phyloP scores from a whole-genome alignment of 768 basidiomycete species.

The Crassisporium funariophilum region DNA sequence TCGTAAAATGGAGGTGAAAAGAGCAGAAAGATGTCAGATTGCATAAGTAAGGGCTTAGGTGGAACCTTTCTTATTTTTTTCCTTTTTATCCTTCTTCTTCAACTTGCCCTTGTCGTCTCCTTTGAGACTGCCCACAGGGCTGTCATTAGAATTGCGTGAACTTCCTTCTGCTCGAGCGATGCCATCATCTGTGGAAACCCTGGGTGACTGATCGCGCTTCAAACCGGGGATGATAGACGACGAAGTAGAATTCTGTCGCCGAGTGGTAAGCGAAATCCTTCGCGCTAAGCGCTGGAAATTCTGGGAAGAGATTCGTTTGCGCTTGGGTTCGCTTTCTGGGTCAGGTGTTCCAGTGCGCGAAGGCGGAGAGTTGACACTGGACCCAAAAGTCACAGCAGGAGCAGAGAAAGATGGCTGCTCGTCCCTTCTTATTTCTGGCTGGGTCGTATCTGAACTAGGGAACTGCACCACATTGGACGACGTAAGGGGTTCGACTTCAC shows the following conservation, averaged over 20 bases:
- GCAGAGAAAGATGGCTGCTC: constrained; percentile 26
- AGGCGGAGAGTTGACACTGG: constrained; percentile 58
- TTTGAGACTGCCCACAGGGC: constrained; percentile 55
- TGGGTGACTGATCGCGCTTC: constrained; percentile 50
- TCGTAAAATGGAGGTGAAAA: background rate
- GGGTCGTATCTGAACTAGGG: constrained; percentile 19
- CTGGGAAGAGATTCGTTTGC: constrained; percentile 81
- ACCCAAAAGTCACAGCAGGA: constrained; percentile 68
- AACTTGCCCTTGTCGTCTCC: constrained; percentile 55
- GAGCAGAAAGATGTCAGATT: background rate
- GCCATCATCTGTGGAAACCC: constrained; percentile 48
- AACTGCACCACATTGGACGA: constrained; percentile 18
- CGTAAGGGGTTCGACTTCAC: constrained; percentile 4
- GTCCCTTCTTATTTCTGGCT: constrained; percentile 17
- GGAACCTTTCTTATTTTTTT: constrained; percentile 52
- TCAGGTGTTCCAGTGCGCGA: constrained; percentile 74
- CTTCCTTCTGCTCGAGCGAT: constrained; percentile 44
- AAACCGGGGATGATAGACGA: constrained; percentile 53
- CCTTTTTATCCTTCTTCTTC: constrained; percentile 67
- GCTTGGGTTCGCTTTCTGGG: constrained; percentile 71
- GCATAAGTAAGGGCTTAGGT: constrained; percentile 14
- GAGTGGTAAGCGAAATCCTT: constrained; percentile 66
- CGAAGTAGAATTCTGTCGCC: constrained; percentile 55
- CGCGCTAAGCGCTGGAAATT: constrained; percentile 84
- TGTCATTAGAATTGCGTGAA: constrained; percentile 49